Evolutionary conservation across 805 yeast species (phyloP).

Genomic region (Wickerhamiella kazuoi): DNA sequence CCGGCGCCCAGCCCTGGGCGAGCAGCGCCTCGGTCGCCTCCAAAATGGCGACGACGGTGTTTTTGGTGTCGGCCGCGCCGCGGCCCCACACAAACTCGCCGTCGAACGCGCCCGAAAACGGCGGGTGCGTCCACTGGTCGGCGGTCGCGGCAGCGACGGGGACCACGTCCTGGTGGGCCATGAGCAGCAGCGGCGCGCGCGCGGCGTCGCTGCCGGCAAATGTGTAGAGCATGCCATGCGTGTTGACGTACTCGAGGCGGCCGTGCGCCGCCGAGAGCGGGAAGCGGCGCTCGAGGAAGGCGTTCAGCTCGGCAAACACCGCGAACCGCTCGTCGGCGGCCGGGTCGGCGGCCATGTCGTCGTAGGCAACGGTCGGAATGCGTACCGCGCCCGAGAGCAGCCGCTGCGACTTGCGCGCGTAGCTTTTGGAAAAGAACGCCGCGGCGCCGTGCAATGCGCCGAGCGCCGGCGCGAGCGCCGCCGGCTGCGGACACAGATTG

Average conservation of each 20-base stretch:
- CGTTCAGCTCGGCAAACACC: constrained; percentile 29
- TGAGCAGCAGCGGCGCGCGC: constrained; percentile 37
- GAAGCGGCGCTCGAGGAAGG: constrained; percentile 31
- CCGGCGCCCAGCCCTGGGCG: constrained; percentile 34
- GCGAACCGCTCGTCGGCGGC: constrained; percentile 35
- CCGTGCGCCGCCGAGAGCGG: constrained; percentile 33
- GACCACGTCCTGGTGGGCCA: constrained; percentile 72
- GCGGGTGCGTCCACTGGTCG: constrained; percentile 47
- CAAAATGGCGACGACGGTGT: constrained; percentile 43
- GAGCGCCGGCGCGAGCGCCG: neutral
- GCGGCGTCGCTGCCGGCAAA: constrained; percentile 41
- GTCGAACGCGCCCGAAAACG: constrained; percentile 51
- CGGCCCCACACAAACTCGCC: constrained; percentile 57
- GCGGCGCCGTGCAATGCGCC: constrained; percentile 2
- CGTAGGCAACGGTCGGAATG: constrained; percentile 49
- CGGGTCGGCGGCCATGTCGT: constrained; percentile 29
- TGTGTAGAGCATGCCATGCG: constrained; percentile 46
- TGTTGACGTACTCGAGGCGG: constrained; percentile 36
- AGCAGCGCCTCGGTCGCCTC: constrained; percentile 46
- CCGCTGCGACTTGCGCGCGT: constrained; percentile 7
- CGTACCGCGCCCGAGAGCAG: constrained; percentile 35
- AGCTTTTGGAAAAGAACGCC: constrained; percentile 8
- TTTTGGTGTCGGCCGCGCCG: constrained; percentile 66
- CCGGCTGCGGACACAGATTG: constrained; percentile 6
- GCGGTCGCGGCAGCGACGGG: constrained; percentile 46